Conservation (phyloP, 306 rosid genomes). For the Parietaria judaica region DNA sequence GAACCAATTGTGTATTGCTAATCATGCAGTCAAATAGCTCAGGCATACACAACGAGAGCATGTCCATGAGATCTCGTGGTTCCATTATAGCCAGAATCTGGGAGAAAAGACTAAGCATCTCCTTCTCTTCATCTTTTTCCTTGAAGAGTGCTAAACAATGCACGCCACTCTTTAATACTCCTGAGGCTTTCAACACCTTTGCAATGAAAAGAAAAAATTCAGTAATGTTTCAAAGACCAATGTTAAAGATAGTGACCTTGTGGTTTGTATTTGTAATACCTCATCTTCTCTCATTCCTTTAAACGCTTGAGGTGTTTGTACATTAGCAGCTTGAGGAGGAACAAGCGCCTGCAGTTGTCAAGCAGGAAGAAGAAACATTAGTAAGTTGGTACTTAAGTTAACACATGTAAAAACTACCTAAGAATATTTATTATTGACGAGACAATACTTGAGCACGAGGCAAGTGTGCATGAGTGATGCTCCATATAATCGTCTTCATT, state of each 20-base stretch:
- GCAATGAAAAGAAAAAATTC: conserved; percentile 22
- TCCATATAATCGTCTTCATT: conserved; percentile 99
- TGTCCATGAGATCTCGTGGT: conserved; percentile 98
- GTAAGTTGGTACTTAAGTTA: conserved; percentile 27
- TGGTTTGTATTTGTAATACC: conserved; percentile 35
- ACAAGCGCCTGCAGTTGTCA: conserved; percentile 67
- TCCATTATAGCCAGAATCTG: conserved; percentile 98
- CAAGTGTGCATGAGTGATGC: conserved; percentile 94
- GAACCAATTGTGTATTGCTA: conserved; percentile 79
- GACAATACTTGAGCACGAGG: conserved; percentile 79
- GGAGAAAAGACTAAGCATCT: conserved; percentile 85
- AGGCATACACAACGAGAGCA: conserved; percentile 98
- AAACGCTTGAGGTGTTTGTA: conserved; percentile 56
- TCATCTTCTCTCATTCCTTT: conserved; percentile 99
- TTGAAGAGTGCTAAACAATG: conserved; percentile 95
- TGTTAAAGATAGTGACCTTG: conserved; percentile 12
- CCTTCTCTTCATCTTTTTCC: conserved; percentile 98
- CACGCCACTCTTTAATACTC: conserved; percentile 92
- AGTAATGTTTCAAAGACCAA: conserved; percentile 17
- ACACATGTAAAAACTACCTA: conserved; percentile 18
- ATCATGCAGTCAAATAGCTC: conserved; percentile 98
- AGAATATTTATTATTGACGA: conserved; percentile 12
- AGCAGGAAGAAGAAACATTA: conserved; percentile 40
- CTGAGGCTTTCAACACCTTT: conserved; percentile 92
- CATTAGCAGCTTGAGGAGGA: conserved; percentile 58